Base-by-base conservation (phyloP, 441 rosid species). In the Syzygium syzygioides region DNA sequence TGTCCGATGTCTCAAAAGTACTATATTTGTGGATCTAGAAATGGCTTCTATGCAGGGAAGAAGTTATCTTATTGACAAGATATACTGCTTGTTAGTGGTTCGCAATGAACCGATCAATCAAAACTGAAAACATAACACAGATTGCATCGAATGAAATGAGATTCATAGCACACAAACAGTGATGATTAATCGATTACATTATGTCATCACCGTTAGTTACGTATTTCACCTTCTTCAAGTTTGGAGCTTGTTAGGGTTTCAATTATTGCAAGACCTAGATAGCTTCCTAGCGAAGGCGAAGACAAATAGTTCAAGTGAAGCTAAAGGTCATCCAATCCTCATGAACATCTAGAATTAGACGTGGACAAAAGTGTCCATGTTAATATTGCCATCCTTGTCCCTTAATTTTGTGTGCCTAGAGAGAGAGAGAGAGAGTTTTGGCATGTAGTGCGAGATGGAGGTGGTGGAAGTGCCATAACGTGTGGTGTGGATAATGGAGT, bases 191-290 rank as follows among this genome's bases (percentile, higher is more conserved):
- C 14, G 1, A 32, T 64, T 37, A 30, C 9, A 6, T 3, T 9
- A 64, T 0, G 10, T 15, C 37, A 64, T 18, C 11, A 15, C 3
- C 15, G 32, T 15, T 1, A 0, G 0, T n/a, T 14, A 4, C 6
- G 14, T 30, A 30, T n/a, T n/a, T n/a, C 30, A 8, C 37, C 3
- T 64, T 64, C 20, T 64, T 30, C 9, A 30, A 64, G 4, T 20
- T 64, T 4, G 37, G 37, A 64, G 20, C 71, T 64, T 20, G 34
- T 2, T 8, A 5, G 37, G 71, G 6, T n/a, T 30, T 64, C 71
- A 20, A 71, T 37, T 20, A 41, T 71, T 71, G n/a, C 17, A 6
- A 71, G 45, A 26, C 23, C 11, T 20, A 37, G 83, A 5, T 37
- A 20, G 52, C 83, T 71, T 71, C 83, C 28, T 71, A 37, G 48